Conservation (phyloP, 306 rosid genomes). For the Amphicarpaea edgeworthii region DNA sequence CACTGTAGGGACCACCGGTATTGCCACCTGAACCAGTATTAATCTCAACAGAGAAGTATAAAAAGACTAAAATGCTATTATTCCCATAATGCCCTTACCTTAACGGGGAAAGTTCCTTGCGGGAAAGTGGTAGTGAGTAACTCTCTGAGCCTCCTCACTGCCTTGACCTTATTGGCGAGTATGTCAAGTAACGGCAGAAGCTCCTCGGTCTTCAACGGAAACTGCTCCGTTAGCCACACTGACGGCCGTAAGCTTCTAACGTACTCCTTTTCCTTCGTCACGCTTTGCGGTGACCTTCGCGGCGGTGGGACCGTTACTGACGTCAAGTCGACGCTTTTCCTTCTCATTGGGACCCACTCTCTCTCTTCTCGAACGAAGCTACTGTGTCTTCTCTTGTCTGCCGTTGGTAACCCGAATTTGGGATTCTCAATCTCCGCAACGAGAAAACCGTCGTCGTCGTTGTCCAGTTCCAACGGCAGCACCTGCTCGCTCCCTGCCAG, state of each 20-base stretch:
- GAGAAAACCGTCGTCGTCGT: conserved; percentile 85
- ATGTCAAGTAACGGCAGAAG: conserved; percentile 84
- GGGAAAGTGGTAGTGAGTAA: conserved; percentile 90
- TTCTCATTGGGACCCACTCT: conserved; percentile 71
- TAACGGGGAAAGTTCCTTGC: conserved; percentile 85
- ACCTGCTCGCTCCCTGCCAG: conserved; percentile 86
- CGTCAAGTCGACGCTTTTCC: conserved; percentile 79
- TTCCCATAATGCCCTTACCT: conserved; percentile 61
- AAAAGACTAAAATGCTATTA: neutral
- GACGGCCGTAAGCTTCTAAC: conserved; percentile 78
- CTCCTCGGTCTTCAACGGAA: conserved; percentile 89
- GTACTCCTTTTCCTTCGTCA: conserved; percentile 76
- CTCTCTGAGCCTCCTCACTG: conserved; percentile 84
- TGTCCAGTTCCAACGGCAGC: conserved; percentile 83
- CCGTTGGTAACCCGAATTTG: conserved; percentile 53
- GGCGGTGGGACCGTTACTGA: conserved; percentile 51
- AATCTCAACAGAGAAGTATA: neutral
- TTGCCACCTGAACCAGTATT: conserved; percentile 69
- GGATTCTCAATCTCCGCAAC: conserved; percentile 90
- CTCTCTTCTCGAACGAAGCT: conserved; percentile 80
- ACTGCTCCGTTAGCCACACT: conserved; percentile 87
- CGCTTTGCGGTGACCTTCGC: conserved; percentile 42
- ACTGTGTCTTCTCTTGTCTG: conserved; percentile 76
- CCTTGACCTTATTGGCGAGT: conserved; percentile 84
- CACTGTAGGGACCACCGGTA: conserved; percentile 93